Base-by-base conservation (phyloP, 108 stramenopile genomes). In the Stephanodiscus triporus region DNA sequence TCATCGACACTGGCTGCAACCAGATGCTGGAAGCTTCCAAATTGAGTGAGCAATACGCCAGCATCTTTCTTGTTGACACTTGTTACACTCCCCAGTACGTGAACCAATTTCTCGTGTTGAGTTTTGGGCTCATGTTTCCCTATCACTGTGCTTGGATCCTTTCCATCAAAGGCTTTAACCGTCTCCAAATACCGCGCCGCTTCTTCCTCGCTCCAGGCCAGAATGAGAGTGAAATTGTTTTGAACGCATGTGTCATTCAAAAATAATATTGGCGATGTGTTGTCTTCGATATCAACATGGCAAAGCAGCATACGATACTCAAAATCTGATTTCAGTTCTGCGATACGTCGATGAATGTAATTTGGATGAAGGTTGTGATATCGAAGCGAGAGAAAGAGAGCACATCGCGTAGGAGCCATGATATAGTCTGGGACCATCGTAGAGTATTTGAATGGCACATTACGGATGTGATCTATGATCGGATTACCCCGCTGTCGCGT, bases 101-200 rank as follows among this genome's bases (percentile, higher is more conserved):
- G 83, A 6, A 83, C 66, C 4, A 93, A 81, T 66, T 82, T 86
- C 53, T 92, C 91, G 16, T 64, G 47, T 9, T 80, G 51, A 61
- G 80, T 84, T 10, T 81, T 86, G 9, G 86, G 83, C 62, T 89
- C 83, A 49, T 82, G 77, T 63, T 93, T 95, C 64, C 86, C 82
- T 63, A 94, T 94, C 4, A 94, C 91, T 16, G 67, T 63, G 20
- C 85, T 79, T 24, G 93, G 84, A 72, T 95, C 91, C 63, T 93
- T 96, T 10, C 93, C 88, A 68, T 98, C 96, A 49, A 93, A 88
- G 14, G 89, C 91, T 78, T 96, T 96, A 77, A 92, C 92, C 22
- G 96, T 94, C 85, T 98, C 97, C 63, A 98, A 64, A 71, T 97
- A 97, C 0, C 97, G 82, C 2, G 95, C 97, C 8, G 91, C 91